These are phyloP conservation scores for Gliomastix tumulicola DNA, from an alignment of 2,329 filamentous ascomycete species.

Conservation along the genomic window DNA sequence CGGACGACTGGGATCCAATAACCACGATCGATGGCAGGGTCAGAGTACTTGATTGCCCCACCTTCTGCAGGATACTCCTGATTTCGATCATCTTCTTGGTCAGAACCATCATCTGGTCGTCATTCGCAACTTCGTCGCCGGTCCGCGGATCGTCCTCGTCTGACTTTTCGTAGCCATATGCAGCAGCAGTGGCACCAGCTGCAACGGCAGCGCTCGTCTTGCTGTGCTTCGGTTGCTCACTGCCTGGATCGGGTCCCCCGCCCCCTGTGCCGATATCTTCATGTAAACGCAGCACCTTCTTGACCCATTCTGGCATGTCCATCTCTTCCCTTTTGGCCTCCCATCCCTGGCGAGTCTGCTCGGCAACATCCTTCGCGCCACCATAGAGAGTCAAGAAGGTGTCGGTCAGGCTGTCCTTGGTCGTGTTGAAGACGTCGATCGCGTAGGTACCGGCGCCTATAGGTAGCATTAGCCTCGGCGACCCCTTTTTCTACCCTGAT, in stretches of 20 bases:
- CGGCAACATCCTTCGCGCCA: constrained; percentile 66
- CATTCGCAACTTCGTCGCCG: constrained; percentile 62
- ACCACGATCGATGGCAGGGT: constrained; percentile 97
- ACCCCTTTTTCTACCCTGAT: neutral
- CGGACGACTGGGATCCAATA: constrained; percentile 95
- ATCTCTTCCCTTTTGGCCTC: constrained; percentile 74
- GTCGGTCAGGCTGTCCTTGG: constrained; percentile 62
- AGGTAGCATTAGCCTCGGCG: constrained; percentile 13
- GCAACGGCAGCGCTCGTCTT: constrained; percentile 54
- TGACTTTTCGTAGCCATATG: constrained; percentile 70
- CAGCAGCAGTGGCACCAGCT: constrained; percentile 66
- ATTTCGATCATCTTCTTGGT: constrained; percentile 99
- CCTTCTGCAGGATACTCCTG: constrained; percentile 78
- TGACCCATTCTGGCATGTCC: constrained; percentile 69
- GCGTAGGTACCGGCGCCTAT: constrained; percentile 41
- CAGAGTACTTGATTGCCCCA: constrained; percentile 84
- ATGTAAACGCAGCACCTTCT: constrained; percentile 59
- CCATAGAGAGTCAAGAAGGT: constrained; percentile 66
- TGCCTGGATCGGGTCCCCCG: constrained; percentile 35
- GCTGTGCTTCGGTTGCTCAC: constrained; percentile 50
- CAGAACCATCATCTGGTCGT: constrained; percentile 99
- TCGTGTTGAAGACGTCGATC: constrained; percentile 63
- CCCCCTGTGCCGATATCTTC: constrained; percentile 50
- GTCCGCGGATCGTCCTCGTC: constrained; percentile 56
- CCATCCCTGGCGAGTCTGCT: constrained; percentile 76